Evolutionary conservation across 148 eudicot species (phyloP).

Genomic region (Rhododendron molle): DNA sequence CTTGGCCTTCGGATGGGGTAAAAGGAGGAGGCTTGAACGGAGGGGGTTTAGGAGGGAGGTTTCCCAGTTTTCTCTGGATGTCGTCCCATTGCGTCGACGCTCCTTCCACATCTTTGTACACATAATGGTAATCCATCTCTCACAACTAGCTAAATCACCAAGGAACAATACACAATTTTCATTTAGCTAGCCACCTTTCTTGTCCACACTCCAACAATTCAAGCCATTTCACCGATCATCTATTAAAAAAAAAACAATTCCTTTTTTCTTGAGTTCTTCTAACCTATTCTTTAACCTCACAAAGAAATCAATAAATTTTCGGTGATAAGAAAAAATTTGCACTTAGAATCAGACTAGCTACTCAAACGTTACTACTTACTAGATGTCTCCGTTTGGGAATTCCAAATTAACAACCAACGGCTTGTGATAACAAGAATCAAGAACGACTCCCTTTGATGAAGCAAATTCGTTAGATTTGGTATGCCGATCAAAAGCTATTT

Average conservation of each 20-base stretch:
- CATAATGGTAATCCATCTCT: slow-evolving; percentile 53
- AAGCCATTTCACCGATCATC: no score
- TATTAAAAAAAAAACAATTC: no score
- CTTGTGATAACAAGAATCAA: no score
- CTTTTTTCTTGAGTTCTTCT: not conserved
- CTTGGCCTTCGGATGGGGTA: slow-evolving; percentile 64
- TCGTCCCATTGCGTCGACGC: slow-evolving; percentile 90
- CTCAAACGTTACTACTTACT: not conserved
- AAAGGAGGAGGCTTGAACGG: slow-evolving; percentile 62
- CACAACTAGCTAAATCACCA: not conserved
- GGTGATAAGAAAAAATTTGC: no score
- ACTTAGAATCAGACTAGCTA: not conserved
- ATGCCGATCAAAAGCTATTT: not conserved
- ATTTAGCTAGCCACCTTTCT: not conserved
- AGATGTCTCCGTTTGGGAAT: not conserved
- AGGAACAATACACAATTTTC: not conserved
- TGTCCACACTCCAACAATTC: no score
- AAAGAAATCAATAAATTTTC: no score
- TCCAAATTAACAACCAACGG: not conserved
- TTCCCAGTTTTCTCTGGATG: slow-evolving; percentile 74
- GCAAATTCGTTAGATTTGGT: not conserved
- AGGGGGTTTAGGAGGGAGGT: slow-evolving; percentile 68
- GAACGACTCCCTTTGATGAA: not conserved
- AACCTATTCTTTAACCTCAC: not conserved
- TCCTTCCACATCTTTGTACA: slow-evolving; percentile 90